Percentiles rank a stretch among this genome's conserved stretches.
Conservation (phyloP, 495 filamentous ascomycete species). For the Podospora australis region DNA sequence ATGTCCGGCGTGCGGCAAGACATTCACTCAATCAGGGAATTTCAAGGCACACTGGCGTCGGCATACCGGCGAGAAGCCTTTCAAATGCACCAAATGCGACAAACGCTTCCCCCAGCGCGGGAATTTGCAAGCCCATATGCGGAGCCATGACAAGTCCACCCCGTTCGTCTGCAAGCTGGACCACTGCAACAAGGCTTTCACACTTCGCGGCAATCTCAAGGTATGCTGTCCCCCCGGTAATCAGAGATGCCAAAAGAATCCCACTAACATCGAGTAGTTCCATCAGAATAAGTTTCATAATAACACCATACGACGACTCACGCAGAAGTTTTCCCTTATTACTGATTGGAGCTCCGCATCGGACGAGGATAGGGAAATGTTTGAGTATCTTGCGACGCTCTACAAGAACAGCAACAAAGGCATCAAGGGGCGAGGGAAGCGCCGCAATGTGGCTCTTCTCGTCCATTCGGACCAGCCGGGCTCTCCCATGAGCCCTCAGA, state of each 20-base stretch:
- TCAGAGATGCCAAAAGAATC: no score
- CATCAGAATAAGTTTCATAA: slow-evolving; percentile 93
- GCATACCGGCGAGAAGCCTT: slow-evolving; percentile 73
- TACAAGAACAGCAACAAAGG: slow-evolving; percentile 98
- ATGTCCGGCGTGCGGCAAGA: slow-evolving; percentile 65
- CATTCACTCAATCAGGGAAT: slow-evolving; percentile 86
- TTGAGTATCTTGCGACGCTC: slow-evolving; percentile 75
- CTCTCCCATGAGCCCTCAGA: slow-evolving; percentile 3
- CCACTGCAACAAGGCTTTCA: slow-evolving; percentile 78
- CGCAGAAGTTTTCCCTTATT: slow-evolving; percentile 62
- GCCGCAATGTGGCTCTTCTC: slow-evolving; percentile 49
- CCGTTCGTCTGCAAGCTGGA: slow-evolving; percentile 78
- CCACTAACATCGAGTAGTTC: slow-evolving; percentile 47
- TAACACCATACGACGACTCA: slow-evolving; percentile 63
- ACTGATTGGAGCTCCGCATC: slow-evolving; percentile 55
- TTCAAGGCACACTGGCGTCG: slow-evolving; percentile 55
- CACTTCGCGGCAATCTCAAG: slow-evolving; percentile 85
- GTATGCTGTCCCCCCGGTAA: slow-evolving; percentile 46
- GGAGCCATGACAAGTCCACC: slow-evolving; percentile 70
- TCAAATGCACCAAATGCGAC: slow-evolving; percentile 70
- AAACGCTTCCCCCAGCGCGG: slow-evolving; percentile 88
- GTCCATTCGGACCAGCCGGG: slow-evolving; percentile 8
- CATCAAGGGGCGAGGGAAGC: slow-evolving; percentile 90
- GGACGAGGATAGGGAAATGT: slow-evolving; percentile 67
- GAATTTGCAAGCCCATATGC: slow-evolving; percentile 81